A percentile compares a stretch with the other conserved stretches of the same genome.
Evolutionary conservation across 164 flowering plant species (phyloP).

Genomic region (Kingdonia uniflora): DNA sequence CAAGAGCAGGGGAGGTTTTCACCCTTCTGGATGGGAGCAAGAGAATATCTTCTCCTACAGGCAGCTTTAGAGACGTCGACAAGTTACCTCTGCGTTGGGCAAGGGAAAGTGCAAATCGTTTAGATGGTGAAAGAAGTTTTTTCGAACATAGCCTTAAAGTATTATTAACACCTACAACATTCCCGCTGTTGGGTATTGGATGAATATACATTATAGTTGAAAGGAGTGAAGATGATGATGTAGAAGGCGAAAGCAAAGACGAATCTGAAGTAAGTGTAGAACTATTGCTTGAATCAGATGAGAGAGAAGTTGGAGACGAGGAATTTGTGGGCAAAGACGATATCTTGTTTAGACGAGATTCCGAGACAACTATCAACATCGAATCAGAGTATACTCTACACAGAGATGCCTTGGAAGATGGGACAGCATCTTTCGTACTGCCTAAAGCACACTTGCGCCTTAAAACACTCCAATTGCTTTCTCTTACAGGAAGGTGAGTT

Average conservation of each 20-base stretch:
- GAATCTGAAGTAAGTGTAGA: slow-evolving; percentile 42
- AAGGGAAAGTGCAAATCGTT: slow-evolving; percentile 38
- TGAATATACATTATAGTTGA: slow-evolving; percentile 21
- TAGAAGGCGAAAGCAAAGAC: slow-evolving; percentile 37
- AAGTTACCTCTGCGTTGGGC: slow-evolving; percentile 68
- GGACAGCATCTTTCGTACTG: slow-evolving; percentile 41
- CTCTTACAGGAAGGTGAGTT: slow-evolving; percentile 66
- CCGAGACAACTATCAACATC: slow-evolving; percentile 25
- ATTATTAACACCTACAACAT: slow-evolving; percentile 16
- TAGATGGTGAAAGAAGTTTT: slow-evolving; percentile 20
- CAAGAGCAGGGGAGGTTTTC: slow-evolving; percentile 11
- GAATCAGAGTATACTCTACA: slow-evolving; percentile 60
- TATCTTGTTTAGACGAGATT: slow-evolving; percentile 17
- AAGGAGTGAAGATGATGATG: slow-evolving; percentile 17
- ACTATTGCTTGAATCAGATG: slow-evolving; percentile 44
- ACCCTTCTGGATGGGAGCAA: slow-evolving; percentile 9
- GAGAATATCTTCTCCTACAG: slow-evolving; percentile 19
- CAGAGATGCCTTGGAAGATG: slow-evolving; percentile 31
- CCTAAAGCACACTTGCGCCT: slow-evolving; percentile 56
- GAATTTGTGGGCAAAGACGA: slow-evolving; percentile 18
- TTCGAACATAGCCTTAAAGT: slow-evolving; percentile 15
- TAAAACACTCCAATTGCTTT: slow-evolving; percentile 66
- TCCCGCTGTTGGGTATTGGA: slow-evolving; percentile 13
- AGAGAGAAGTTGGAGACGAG: slow-evolving; percentile 54
- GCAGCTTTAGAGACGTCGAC: slow-evolving; percentile 47